Percentiles rank a stretch among this genome's conserved stretches.
These are phyloP conservation scores for Rhododendron mucronatum DNA, from an alignment of 148 eudicot genomes.

Conservation along the genomic window DNA sequence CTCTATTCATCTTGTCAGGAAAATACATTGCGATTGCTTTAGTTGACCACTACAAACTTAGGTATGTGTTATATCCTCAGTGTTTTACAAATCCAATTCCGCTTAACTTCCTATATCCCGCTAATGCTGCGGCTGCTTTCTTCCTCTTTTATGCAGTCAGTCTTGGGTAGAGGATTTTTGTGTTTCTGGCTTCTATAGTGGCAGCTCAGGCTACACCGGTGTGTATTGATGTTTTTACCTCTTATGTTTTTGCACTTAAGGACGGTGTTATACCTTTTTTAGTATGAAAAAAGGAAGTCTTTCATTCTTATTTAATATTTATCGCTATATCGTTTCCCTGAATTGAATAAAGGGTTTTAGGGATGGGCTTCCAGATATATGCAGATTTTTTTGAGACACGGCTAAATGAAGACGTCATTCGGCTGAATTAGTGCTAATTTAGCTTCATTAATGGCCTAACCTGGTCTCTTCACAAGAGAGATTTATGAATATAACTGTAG, in stretches of 20 bases:
- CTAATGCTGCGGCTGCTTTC: background rate
- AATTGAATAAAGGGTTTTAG: background rate
- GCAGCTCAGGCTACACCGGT: constrained; percentile 75
- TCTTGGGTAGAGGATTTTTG: constrained; percentile 59
- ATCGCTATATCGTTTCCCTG: background rate
- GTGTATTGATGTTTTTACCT: constrained; percentile 13
- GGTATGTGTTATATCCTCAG: constrained; percentile 21
- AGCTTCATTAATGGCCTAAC: background rate
- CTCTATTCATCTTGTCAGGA: constrained; percentile 77
- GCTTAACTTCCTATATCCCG: background rate
- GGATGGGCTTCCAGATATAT: background rate
- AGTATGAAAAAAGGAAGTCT: background rate
- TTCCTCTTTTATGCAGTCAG: constrained; percentile 36
- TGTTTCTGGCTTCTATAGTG: constrained; percentile 47
- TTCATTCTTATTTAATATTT: background rate
- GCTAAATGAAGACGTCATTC: background rate
- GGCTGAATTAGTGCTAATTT: background rate
- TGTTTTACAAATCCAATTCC: background rate
- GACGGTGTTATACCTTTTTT: background rate
- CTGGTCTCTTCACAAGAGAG: background rate
- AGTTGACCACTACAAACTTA: constrained; percentile 82
- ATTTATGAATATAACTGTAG: background rate
- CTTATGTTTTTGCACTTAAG: background rate
- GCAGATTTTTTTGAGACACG: background rate
- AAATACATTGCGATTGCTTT: constrained; percentile 77